A percentile compares a stretch with the other conserved stretches of the same genome.
Conservation (phyloP, 2,329 filamentous ascomycete genomes). For the Paraphaeosphaeria sporulosa region DNA sequence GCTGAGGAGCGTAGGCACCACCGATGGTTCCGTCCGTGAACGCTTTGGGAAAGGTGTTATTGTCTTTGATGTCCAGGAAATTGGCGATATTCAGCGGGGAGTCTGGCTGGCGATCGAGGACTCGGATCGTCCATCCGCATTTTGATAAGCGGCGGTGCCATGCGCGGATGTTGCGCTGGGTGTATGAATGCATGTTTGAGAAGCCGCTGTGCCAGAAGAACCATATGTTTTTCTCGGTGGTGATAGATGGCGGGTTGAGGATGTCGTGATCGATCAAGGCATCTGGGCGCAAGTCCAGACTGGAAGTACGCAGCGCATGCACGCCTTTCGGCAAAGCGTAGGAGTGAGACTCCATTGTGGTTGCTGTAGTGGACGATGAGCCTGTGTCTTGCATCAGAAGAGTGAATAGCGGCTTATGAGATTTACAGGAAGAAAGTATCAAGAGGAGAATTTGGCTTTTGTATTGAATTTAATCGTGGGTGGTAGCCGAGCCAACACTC, state of each 20-base stretch:
- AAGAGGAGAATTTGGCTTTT: neutral
- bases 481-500: neutral
- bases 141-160: constrained; percentile 62
- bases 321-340: neutral
- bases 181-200: constrained; percentile 58
- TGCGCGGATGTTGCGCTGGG: constrained; percentile 60
- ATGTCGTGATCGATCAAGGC: neutral
- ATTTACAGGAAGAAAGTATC: neutral
- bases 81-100: constrained; percentile 61
- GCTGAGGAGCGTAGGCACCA: constrained; percentile 61
- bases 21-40: constrained; percentile 59
- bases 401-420: neutral
- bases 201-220: constrained; percentile 66
- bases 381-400: neutral
- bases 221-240: constrained; percentile 62
- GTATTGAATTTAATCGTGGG: neutral
- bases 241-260: constrained; percentile 45
- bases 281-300: neutral
- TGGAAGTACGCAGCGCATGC: neutral
- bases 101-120: constrained; percentile 55
- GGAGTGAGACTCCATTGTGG: neutral
- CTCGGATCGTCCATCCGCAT: constrained; percentile 62
- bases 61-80: constrained; percentile 58
- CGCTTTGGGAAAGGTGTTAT: constrained; percentile 56
- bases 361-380: neutral